These are phyloP conservation scores for Malus hybrid DNA, from an alignment of 331 rosid genomes.

Conservation along the genomic window DNA sequence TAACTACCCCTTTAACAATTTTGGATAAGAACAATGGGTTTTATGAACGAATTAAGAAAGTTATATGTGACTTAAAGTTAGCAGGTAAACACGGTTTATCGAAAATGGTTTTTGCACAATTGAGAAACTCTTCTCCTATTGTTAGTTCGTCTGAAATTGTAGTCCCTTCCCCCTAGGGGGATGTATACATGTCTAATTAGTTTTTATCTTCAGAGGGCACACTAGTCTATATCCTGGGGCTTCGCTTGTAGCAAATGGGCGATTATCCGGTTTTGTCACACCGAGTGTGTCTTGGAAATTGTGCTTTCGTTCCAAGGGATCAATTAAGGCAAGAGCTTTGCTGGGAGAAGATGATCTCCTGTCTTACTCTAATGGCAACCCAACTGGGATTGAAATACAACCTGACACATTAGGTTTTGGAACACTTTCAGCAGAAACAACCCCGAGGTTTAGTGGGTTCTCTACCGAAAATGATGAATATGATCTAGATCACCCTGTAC, in stretches of 20 bases:
- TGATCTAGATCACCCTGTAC: conserved; percentile 33
- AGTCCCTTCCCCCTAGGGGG: neutral
- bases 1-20: neutral
- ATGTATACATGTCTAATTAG: neutral
- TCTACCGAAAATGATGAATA: conserved; percentile 13
- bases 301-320: conserved; percentile 1
- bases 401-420: conserved; percentile 13
- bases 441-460: conserved; percentile 5
- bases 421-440: conserved; percentile 18
- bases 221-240: conserved; percentile 1
- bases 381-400: conserved; percentile 15
- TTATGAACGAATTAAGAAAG: neutral
- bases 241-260: conserved; percentile 1
- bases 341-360: conserved; percentile 22
- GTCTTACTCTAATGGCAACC: conserved; percentile 13
- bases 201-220: conserved; percentile 6
- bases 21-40: neutral
- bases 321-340: conserved; percentile 15
- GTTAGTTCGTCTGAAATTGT: no score
- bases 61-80: neutral
- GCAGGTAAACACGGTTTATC: neutral
- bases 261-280: neutral
- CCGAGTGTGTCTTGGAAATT: conserved; percentile 1
- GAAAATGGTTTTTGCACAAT: neutral
- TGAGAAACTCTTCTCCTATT: neutral